Evolutionary conservation across 768 basidiomycete species (phyloP), one percentile per base, ranked within the genome.

Genomic region (Boletus pseudopeckii): DNA sequence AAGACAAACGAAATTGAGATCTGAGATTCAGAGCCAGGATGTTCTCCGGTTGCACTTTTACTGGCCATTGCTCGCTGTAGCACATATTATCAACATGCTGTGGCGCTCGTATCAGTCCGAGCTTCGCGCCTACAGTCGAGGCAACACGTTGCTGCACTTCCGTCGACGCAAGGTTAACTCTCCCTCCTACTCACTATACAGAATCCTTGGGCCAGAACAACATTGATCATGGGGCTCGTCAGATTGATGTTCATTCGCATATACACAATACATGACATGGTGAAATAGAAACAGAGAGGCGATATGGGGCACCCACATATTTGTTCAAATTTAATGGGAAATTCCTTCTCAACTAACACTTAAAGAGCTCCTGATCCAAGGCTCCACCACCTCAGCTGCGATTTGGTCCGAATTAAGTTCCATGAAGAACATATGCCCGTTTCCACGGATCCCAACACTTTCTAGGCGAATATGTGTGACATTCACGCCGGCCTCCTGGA

Each of bases 371-470:
- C 54, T 56, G 33, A 77, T 63, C 79, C 78, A 80, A 47, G 63
- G 65, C 41, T 72, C 62, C 22, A 79, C 66, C 5, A 80, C 75
- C 22, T 58, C 52, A 6, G 69, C 72, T 13, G 65, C 77, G 36
- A 82, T 78, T 44, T 73, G 69, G 36, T 75, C 52, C 10, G 66
- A 72, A 59, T 82, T 81, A 53, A 70, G 74, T 51, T 82, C 80
- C 76, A 82, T 77, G 55, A 81, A 80, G 68, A 82, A 74, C 75
- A 82, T 75, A 64, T 82, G 80, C 2, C 77, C 80, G 57, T 82
- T 82, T 40, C 80, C 80, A 48, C 65, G 72, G 22, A 82, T 76
- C 8, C 80, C 80, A 2, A 77, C 56, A 30, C 72, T 70, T n/a
- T 63, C 65, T 17, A 82, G 60, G 15, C 65, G 65, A 37, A 77